phyloP scores from a whole-genome alignment of 306 rosid genomes.

The Hippophae rhamnoides region DNA sequence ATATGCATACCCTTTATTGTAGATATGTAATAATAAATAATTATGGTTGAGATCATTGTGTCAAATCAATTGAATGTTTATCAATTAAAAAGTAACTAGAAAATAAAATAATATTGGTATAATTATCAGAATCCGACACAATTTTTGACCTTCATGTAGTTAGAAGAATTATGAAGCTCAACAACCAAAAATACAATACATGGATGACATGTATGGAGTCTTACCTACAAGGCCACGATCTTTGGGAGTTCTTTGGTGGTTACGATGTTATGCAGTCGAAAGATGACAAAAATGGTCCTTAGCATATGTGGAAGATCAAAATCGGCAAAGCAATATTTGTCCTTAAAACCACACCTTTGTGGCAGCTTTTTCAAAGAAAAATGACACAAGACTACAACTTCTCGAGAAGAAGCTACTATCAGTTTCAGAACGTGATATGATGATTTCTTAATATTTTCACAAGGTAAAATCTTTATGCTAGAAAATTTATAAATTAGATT shows the following conservation, averaged over 20 bases:
- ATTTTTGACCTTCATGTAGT: not conserved
- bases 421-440: not conserved
- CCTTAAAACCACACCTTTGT: not conserved
- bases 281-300: too few relatives aligned
- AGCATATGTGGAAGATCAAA: too few relatives aligned
- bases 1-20: too few relatives aligned
- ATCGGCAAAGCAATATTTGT: not conserved
- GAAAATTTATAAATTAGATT: slow-evolving; percentile 1
- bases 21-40: too few relatives aligned
- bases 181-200: not conserved
- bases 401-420: not conserved
- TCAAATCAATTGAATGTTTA: too few relatives aligned
- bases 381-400: not conserved
- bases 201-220: not conserved
- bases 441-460: not conserved
- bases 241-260: too few relatives aligned
- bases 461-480: not conserved
- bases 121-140: not conserved
- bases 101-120: too few relatives aligned
- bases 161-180: not conserved
- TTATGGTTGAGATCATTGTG: too few relatives aligned
- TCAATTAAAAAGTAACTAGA: too few relatives aligned
- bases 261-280: too few relatives aligned
- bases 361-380: not conserved
- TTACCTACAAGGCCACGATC: too few relatives aligned